A percentile compares a stretch with the other conserved stretches of the same genome.
Evolutionary conservation across 768 basidiomycete species (phyloP).

Genomic region (Leccinum pellstonianum): DNA sequence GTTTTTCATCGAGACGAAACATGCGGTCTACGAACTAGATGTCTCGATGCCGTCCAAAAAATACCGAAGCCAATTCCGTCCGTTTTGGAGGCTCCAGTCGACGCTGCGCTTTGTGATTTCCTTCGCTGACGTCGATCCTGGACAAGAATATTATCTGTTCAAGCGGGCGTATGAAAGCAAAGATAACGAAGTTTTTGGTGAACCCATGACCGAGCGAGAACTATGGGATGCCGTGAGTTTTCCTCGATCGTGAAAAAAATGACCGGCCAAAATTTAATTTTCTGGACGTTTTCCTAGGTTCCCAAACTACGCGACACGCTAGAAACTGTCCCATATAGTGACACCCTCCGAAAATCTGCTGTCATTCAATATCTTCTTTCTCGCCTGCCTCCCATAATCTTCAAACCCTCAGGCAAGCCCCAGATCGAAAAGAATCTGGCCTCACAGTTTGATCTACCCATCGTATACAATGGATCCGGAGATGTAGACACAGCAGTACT

Average conservation of each 20-base stretch:
- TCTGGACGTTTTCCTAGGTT: conserved; percentile 15
- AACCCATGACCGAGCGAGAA: conserved; percentile 22
- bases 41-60: conserved; percentile 37
- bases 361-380: conserved; percentile 22
- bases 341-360: conserved; percentile 19
- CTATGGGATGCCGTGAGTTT: conserved; percentile 30
- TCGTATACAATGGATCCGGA: conserved; percentile 22
- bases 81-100: conserved; percentile 52
- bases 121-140: conserved; percentile 23
- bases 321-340: conserved; percentile 22
- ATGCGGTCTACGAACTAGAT: conserved; percentile 61
- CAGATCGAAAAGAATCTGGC: background rate
- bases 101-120: conserved; percentile 51
- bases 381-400: conserved; percentile 9
- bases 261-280: background rate
- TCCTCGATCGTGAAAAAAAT: background rate
- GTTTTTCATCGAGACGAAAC: conserved; percentile 61
- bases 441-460: background rate
- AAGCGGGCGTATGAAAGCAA: conserved; percentile 28
- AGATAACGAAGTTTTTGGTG: conserved; percentile 14
- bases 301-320: conserved; percentile 19
- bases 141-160: conserved; percentile 37
- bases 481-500: conserved; percentile 60
- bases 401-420: conserved; percentile 10
- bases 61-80: conserved; percentile 42